Conservation (phyloP, 2,329 filamentous ascomycete species). For the Phaeosphaeriaceae sp. region DNA sequence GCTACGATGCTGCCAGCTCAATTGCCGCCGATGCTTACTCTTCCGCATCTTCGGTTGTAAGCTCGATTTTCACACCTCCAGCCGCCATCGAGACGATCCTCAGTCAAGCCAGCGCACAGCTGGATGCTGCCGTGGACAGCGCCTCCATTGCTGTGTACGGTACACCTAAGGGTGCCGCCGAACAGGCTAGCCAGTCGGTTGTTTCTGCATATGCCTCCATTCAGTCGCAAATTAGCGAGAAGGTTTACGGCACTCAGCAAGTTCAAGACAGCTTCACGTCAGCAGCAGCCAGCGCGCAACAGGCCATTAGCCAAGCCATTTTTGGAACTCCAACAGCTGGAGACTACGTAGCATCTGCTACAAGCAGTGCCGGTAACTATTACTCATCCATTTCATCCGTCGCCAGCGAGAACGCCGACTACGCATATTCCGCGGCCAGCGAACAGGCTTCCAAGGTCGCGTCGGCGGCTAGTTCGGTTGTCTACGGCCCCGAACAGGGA, state of each 20-base stretch:
- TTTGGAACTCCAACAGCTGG: slow-evolving; percentile 62
- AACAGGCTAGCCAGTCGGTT: slow-evolving; percentile 62
- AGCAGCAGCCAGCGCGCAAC: slow-evolving; percentile 63
- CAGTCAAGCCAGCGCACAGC: slow-evolving; percentile 62
- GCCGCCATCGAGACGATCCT: slow-evolving; percentile 65
- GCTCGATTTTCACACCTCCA: slow-evolving; percentile 63
- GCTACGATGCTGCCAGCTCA: slow-evolving; percentile 55
- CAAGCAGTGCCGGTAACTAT: slow-evolving; percentile 50
- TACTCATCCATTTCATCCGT: slow-evolving; percentile 24
- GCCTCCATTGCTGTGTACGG: slow-evolving; percentile 66
- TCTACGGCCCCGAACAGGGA: slow-evolving; percentile 57
- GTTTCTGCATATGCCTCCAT: slow-evolving; percentile 61
- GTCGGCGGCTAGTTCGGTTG: slow-evolving; percentile 51
- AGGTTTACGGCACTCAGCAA: slow-evolving; percentile 63
- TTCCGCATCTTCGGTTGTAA: slow-evolving; percentile 55
- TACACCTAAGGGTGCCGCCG: slow-evolving; percentile 59
- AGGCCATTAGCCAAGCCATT: slow-evolving; percentile 62
- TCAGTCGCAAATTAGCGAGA: slow-evolving; percentile 58
- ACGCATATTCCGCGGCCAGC: slow-evolving; percentile 54
- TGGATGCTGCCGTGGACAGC: slow-evolving; percentile 66
- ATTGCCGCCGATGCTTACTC: slow-evolving; percentile 59
- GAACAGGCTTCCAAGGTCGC: slow-evolving; percentile 47
- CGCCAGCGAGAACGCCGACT: slow-evolving; percentile 35
- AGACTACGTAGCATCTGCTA: slow-evolving; percentile 52
- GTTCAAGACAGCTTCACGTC: slow-evolving; percentile 61